Conservation (phyloP, 345 rosid species). For the Eucalyptus camaldulensis region DNA sequence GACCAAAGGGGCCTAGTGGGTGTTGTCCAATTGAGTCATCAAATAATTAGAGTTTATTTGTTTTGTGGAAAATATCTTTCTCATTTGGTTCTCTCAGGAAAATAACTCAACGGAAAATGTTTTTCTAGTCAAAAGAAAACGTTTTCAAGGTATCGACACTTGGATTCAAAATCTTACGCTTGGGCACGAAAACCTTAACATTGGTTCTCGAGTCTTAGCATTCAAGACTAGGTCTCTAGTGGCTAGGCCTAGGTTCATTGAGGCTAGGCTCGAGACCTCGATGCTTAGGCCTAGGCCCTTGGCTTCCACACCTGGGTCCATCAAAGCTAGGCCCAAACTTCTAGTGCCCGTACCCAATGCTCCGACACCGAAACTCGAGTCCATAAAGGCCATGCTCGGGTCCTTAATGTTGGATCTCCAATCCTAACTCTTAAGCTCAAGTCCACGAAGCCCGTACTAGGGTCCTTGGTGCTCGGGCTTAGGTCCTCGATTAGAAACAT, state of each 20-base stretch:
- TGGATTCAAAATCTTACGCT: too few species aligned
- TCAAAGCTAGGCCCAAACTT: background rate
- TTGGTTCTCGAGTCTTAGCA: background rate
- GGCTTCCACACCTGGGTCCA: fast-evolving
- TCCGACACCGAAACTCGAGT: too few species aligned
- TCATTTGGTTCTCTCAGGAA: too few species aligned
- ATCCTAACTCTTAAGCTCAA: background rate
- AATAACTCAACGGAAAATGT: too few species aligned
- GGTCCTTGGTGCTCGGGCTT: too few species aligned
- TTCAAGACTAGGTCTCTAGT: background rate
- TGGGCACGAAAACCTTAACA: background rate
- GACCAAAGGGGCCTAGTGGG: background rate
- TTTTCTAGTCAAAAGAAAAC: too few species aligned
- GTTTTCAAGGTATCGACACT: too few species aligned
- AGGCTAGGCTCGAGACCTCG: background rate
- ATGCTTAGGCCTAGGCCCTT: background rate
- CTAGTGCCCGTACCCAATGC: background rate
- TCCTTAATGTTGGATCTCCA: background rate
- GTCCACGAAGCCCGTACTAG: background rate
- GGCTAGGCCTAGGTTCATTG: background rate
- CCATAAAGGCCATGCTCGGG: background rate
- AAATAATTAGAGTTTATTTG: background rate
- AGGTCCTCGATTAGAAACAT: background rate
- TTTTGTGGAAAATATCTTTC: too few species aligned
- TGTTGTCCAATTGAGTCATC: background rate